Evolutionary conservation across 2,329 filamentous ascomycete genomes (phyloP), one percentile per base, ranked within the genome.

Genomic region (Myriosclerotinia scirpicola): DNA sequence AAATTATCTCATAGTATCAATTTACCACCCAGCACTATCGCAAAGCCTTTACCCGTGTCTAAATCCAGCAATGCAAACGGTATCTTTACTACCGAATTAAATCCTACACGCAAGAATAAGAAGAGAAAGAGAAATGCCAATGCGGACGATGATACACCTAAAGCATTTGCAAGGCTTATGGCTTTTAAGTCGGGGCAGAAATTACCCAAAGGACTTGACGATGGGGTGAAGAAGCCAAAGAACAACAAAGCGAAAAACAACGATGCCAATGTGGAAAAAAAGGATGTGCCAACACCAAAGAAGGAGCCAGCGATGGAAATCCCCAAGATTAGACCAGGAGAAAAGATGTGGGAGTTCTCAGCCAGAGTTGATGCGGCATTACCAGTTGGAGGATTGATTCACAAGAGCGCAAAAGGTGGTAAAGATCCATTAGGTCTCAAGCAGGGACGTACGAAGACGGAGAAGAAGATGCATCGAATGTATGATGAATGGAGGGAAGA

Each of bases 81-180:
- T 69, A 76, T 74, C 69, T 76, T 74, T 69, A 72, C 70, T 71
- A 76, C 68, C 68, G 78, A 75, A 63, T 73, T 76, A 64, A 74
- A 69, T 56, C 69, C 73, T 68, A 68, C 73, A 70, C 65, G 67
- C 11, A 54, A 64, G 67, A 77, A 72, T 53, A 77, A 71, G 74
- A 85, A 71, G 74, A 85, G 80, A 73, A 82, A 78, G 76, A 80
- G 79, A 79, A 88, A 83, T 79, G 76, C 79, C 44, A 74, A 70
- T 54, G 73, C 77, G 61, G 78, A 77, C 40, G 81, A 84, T 50
- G 95, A 98, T 79, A 93, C 91, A 1, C 95, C 95, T 0, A 90
- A 92, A 71, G 92, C 90, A 1, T 99, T 99, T 78, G 86, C 87
- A 69, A 88, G 93, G 15, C 80, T 98, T 69, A 95, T 98, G 90